Evolutionary conservation across 306 rosid species (phyloP).

Genomic region (Cicer judaicum): DNA sequence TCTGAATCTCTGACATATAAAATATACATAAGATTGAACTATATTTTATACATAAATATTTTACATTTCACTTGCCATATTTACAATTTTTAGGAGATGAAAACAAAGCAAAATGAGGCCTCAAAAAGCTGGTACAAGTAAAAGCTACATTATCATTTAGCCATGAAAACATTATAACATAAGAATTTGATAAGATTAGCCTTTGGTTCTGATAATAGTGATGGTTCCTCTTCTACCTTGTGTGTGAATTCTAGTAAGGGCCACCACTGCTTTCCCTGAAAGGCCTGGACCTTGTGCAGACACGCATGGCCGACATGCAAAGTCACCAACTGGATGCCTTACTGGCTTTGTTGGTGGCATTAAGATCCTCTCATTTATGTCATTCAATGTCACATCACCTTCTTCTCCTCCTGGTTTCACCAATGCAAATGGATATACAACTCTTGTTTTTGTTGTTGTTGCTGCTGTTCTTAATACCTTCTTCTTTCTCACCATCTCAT

Average conservation of each 20-base stretch:
- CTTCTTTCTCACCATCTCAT: neutral
- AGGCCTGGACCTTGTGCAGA: conserved; percentile 80
- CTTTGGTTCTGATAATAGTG: conserved; percentile 96
- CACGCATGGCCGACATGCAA: conserved; percentile 94
- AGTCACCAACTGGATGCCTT: conserved; percentile 93
- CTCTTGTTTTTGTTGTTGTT: conserved; percentile 34
- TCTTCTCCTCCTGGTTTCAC: conserved; percentile 95
- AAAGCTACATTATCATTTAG: conserved; percentile 29
- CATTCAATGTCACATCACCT: conserved; percentile 90
- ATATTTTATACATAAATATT: conserved; percentile 9
- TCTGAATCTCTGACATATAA: conserved; percentile 20
- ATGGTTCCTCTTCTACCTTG: conserved; percentile 90
- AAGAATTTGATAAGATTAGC: conserved; percentile 27
- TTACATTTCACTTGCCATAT: conserved; percentile 46
- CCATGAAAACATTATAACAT: neutral
- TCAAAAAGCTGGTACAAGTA: conserved; percentile 48
- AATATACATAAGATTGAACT: conserved; percentile 13
- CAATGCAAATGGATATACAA: conserved; percentile 90
- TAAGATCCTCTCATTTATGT: conserved; percentile 85
- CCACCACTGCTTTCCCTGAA: conserved; percentile 95
- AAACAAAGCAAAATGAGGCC: conserved; percentile 48
- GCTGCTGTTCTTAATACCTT: neutral
- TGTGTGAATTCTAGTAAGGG: conserved; percentile 88
- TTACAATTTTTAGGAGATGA: conserved; percentile 57
- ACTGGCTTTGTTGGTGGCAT: conserved; percentile 93